phyloP scores from a whole-genome alignment of 192 early-diverging fungal genomes.

The Allomyces macrogynus region DNA sequence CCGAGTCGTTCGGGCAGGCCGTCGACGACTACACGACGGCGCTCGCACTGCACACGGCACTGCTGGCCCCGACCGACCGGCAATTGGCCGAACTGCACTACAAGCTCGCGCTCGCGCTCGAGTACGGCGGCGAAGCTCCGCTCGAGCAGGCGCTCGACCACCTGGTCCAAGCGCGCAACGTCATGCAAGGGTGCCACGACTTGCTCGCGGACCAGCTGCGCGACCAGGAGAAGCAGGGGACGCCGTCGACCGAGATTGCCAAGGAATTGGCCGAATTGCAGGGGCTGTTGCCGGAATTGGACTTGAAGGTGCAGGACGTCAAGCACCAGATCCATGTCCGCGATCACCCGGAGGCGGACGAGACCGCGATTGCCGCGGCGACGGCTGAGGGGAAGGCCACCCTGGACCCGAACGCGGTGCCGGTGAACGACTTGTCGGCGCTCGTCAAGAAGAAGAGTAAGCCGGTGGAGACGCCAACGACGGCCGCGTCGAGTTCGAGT shows the following conservation, averaged over 20 bases:
- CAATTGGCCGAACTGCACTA: constrained; percentile 18
- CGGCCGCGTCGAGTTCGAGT: neutral
- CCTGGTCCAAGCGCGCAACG: constrained; percentile 1
- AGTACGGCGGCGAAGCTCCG: constrained; percentile 9
- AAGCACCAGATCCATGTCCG: neutral
- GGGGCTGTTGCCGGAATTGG: constrained; percentile 11
- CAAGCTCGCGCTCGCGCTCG: constrained; percentile 19
- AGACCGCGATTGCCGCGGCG: neutral
- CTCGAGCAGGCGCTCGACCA: constrained; percentile 12
- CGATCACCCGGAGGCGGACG: constrained; percentile 2
- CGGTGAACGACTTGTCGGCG: constrained; percentile 11
- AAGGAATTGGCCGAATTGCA: constrained; percentile 12
- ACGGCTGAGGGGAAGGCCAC: too few species aligned
- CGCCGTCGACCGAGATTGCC: too few species aligned
- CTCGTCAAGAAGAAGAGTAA: constrained; percentile 8
- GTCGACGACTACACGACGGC: constrained; percentile 11
- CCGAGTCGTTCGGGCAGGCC: constrained; percentile 16
- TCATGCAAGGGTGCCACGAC: neutral
- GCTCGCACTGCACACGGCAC: constrained; percentile 8
- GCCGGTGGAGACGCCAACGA: too few species aligned
- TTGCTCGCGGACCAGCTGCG: constrained; percentile 1
- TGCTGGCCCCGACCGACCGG: constrained; percentile 8
- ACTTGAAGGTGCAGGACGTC: constrained; percentile 9
- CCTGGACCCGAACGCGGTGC: neutral
- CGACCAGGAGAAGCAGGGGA: too few species aligned